Evolutionary conservation across 2,329 filamentous ascomycete species (phyloP), one percentile per base, ranked within the genome.

Genomic region (Xylaria sp.): DNA sequence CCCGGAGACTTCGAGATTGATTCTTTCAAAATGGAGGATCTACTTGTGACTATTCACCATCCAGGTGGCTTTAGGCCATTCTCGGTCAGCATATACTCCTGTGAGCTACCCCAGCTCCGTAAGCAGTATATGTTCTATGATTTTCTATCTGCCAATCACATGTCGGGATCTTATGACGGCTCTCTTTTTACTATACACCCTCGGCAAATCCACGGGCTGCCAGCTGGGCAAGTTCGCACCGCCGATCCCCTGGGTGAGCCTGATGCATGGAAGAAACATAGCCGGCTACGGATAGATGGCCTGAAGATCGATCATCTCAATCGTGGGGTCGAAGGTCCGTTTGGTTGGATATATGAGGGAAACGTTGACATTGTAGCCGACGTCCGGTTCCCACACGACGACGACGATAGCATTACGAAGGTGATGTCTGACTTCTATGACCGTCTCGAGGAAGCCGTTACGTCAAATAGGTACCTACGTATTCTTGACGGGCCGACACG

Each of bases 111-210:
- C 1, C 92, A 96, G 75, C 83, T 99, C 56, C 89, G 96, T 61
- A 98, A 97, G 77, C 95, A 97, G 76, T 99, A 94, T 92, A 86
- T 99, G 0, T 97, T 98, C 79, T 99, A 99, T 83, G 96, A 99
- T 79, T 97, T 99, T 74, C 82, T 99, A 33, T 96, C 93, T 0
- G 96, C 96, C 20, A 97, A 93, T 77, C 95, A 96, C 80, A 97
- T 98, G 89, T 97, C 93, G 13, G 96, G 96, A 1, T 96, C 94
- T 0, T 97, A 93, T 74, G 96, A 99, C 77, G 93, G 96, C 64
- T 98, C 96, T 0, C 86, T 99, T 2, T 99, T 99, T 79, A 98
- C 94, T 0, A 97, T 99, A 56, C 96, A 99, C 79, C 96, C 95
- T 4, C 89, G 94, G 20, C 96, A 98, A 80, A 91, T 93, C 5